Percentiles rank a stretch among this genome's conserved stretches.
Conservation (phyloP, 1,284 basidiomycete species). For the Irpex rosettiformis region DNA sequence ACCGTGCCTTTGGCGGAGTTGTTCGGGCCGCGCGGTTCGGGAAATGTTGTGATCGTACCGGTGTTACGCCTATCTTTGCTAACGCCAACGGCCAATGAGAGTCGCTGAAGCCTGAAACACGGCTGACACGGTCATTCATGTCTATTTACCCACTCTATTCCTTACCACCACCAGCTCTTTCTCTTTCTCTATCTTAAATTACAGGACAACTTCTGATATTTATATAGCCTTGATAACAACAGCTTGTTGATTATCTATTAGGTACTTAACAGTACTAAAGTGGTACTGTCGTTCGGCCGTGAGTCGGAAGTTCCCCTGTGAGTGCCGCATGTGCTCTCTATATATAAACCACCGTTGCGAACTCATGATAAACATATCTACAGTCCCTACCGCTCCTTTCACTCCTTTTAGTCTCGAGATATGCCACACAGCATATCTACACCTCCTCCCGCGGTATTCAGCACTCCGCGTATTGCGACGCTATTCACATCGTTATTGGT, state of each 20-base stretch:
- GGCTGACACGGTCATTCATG: too few species aligned
- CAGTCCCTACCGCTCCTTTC: background rate
- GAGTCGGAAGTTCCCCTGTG: too few species aligned
- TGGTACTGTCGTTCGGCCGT: background rate
- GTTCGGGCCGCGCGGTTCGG: too few species aligned
- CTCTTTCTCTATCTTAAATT: too few species aligned
- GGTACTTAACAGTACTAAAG: too few species aligned
- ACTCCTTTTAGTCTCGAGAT: background rate
- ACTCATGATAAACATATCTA: background rate
- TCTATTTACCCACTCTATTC: too few species aligned
- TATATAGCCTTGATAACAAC: too few species aligned
- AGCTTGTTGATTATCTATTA: too few species aligned
- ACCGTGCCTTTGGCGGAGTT: too few species aligned
- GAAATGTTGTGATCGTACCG: background rate
- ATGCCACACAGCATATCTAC: conserved; percentile 12
- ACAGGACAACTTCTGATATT: too few species aligned
- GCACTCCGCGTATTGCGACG: conserved; percentile 39
- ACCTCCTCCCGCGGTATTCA: conserved; percentile 34
- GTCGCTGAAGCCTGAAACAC: background rate
- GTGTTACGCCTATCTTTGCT: background rate
- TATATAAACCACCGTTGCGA: background rate
- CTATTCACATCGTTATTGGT: conserved; percentile 55
- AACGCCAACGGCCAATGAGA: background rate
- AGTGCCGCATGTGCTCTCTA: background rate
- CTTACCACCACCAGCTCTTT: too few species aligned